These are phyloP conservation scores for Thraustotheca clavata DNA, from an alignment of 352 stramenopile species.

Conservation along the genomic window DNA sequence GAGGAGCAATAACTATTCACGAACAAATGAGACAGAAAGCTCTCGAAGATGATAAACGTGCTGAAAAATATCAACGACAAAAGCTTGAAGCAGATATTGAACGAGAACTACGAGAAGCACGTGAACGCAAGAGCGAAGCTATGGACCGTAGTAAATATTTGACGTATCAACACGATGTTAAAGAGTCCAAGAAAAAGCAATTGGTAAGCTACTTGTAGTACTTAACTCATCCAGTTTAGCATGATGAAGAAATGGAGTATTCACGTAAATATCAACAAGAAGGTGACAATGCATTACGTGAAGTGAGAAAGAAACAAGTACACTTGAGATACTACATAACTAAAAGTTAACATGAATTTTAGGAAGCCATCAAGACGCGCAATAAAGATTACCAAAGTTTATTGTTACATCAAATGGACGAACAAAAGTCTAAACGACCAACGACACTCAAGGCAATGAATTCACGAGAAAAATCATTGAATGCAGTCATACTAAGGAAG, in stretches of 20 bases:
- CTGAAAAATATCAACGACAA: conserved; percentile 53
- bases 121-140: conserved; percentile 31
- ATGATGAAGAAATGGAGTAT: conserved; percentile 54
- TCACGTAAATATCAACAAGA: conserved; percentile 41
- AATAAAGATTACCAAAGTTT: conserved; percentile 57
- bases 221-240: background rate
- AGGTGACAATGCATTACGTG: conserved; percentile 32
- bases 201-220: conserved; percentile 21
- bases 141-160: conserved; percentile 51
- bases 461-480: conserved; percentile 46
- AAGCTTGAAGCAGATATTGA: conserved; percentile 33
- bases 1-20: conserved; percentile 36
- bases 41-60: conserved; percentile 43
- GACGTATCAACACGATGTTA: conserved; percentile 35
- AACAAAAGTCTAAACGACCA: conserved; percentile 42
- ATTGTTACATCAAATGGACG: conserved; percentile 47
- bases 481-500: conserved; percentile 59
- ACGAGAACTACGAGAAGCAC: conserved; percentile 24
- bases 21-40: conserved; percentile 40
- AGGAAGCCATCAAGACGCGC: conserved; percentile 16
- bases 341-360: background rate
- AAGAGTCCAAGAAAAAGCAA: conserved; percentile 45
- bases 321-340: conserved; percentile 23
- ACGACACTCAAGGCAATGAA: conserved; percentile 57
- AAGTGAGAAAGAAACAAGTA: conserved; percentile 33